A percentile compares a stretch with the other conserved stretches of the same genome.
Conservation (phyloP, 768 basidiomycete genomes). For the Phylloporus scabripes region DNA sequence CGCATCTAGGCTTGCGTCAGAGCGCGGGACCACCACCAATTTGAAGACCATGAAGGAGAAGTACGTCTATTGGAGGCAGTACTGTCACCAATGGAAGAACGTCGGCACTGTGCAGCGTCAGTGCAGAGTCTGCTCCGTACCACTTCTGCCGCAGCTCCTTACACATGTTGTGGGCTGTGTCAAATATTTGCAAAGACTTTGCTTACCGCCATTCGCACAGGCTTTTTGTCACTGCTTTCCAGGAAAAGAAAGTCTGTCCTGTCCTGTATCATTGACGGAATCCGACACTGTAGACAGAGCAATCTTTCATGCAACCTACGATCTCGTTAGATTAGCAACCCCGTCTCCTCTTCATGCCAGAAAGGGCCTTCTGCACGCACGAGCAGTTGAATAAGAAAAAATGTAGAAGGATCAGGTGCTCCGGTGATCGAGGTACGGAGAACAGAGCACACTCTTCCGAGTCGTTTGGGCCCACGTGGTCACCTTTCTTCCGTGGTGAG, state of each 20-base stretch:
- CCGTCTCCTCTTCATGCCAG: neutral
- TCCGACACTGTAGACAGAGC: neutral
- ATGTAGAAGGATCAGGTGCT: neutral
- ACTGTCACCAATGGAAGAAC: constrained; percentile 6
- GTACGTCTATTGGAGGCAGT: constrained; percentile 12
- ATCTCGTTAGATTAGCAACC: neutral
- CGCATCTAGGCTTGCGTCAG: constrained; percentile 18
- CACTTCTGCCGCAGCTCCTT: constrained; percentile 20
- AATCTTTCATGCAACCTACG: neutral
- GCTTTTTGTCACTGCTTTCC: constrained; percentile 23
- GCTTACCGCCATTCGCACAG: constrained; percentile 16
- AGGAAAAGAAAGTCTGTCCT: neutral
- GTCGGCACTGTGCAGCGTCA: neutral
- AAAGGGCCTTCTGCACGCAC: too few species aligned
- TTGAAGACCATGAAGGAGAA: constrained; percentile 17
- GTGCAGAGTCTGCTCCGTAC: constrained; percentile 9
- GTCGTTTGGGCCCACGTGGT: too few species aligned
- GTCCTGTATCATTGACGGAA: constrained; percentile 6
- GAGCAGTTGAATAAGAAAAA: neutral
- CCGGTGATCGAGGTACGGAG: neutral
- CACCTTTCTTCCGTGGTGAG: too few species aligned
- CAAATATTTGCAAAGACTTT: neutral
- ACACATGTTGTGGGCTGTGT: constrained; percentile 4
- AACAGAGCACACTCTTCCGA: neutral
- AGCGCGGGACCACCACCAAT: constrained; percentile 23